A percentile compares a stretch with the other conserved stretches of the same genome.
Evolutionary conservation across 352 stramenopile species (phyloP).

Genomic region (Phytopythium kandeliae): DNA sequence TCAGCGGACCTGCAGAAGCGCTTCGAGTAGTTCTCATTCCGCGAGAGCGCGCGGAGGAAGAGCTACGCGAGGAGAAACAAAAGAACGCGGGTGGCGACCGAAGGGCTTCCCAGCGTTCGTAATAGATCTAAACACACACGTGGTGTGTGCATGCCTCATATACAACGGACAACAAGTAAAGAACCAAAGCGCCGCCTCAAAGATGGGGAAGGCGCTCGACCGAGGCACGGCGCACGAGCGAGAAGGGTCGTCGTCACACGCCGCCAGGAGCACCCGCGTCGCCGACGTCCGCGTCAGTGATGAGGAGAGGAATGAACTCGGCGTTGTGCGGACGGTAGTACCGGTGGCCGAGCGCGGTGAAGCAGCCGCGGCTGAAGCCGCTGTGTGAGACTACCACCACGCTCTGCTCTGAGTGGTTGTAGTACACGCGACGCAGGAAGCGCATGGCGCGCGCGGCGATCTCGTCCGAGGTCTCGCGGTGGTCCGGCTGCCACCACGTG

Average conservation of each 20-base stretch:
- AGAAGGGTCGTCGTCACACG: no score
- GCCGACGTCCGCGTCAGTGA: slow-evolving; percentile 12
- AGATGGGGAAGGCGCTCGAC: neutral
- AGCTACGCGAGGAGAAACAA: no score
- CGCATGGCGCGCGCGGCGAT: slow-evolving; percentile 40
- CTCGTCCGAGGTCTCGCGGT: slow-evolving; percentile 55
- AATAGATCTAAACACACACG: neutral
- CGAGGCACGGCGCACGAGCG: neutral
- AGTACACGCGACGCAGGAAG: slow-evolving; percentile 48
- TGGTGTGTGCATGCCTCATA: neutral
- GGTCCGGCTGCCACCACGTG: slow-evolving; percentile 43
- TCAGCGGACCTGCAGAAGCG: slow-evolving; percentile 18
- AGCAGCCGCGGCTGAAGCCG: slow-evolving; percentile 59
- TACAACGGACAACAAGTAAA: neutral
- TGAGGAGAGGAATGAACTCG: slow-evolving; percentile 58
- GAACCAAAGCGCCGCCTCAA: neutral
- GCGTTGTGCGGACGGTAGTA: slow-evolving; percentile 65
- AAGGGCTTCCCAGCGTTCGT: no score
- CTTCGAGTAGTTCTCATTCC: slow-evolving; percentile 14
- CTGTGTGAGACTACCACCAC: slow-evolving; percentile 61
- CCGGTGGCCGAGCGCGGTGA: slow-evolving; percentile 45
- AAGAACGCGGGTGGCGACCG: no score
- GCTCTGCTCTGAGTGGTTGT: slow-evolving; percentile 23
- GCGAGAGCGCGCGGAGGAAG: neutral
- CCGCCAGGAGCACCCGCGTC: no score